Conservation (phyloP, 1,284 basidiomycete genomes). For the Ceratobasidium sp. region DNA sequence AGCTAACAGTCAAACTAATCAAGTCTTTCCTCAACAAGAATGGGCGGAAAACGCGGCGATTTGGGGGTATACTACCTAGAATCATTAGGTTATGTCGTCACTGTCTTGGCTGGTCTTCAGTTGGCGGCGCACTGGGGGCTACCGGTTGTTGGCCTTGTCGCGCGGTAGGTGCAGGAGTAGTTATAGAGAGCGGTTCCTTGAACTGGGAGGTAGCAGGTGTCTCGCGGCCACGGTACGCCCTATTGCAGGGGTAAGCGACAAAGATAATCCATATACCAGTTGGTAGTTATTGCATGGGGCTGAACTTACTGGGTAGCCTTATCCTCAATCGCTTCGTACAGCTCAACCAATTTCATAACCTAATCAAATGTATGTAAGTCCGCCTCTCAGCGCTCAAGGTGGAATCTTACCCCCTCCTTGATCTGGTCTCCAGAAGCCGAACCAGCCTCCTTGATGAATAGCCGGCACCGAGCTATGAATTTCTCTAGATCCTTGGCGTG, state of each 20-base stretch:
- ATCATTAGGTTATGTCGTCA: background rate
- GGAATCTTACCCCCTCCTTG: constrained; percentile 18
- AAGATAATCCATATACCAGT: background rate
- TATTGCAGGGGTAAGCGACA: background rate
- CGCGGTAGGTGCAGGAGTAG: background rate
- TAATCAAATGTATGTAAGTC: background rate
- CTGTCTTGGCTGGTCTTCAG: background rate
- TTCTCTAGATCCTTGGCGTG: constrained; percentile 31
- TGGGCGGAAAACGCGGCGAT: no score
- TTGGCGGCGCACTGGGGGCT: background rate
- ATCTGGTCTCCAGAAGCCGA: background rate
- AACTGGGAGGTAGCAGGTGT: background rate
- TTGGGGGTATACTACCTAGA: background rate
- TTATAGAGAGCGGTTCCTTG: background rate
- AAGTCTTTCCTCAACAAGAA: no score
- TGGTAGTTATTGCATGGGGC: background rate
- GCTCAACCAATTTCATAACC: constrained; percentile 25
- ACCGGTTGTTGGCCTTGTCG: background rate
- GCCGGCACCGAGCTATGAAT: constrained; percentile 24
- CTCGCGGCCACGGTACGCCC: constrained; percentile 10
- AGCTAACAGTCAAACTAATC: background rate
- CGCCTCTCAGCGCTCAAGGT: background rate
- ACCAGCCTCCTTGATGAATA: constrained; percentile 30
- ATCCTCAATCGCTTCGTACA: constrained; percentile 37
- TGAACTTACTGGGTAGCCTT: constrained; percentile 31